phyloP scores from a whole-genome alignment of 306 rosid genomes.

The Luffa acutangula region DNA sequence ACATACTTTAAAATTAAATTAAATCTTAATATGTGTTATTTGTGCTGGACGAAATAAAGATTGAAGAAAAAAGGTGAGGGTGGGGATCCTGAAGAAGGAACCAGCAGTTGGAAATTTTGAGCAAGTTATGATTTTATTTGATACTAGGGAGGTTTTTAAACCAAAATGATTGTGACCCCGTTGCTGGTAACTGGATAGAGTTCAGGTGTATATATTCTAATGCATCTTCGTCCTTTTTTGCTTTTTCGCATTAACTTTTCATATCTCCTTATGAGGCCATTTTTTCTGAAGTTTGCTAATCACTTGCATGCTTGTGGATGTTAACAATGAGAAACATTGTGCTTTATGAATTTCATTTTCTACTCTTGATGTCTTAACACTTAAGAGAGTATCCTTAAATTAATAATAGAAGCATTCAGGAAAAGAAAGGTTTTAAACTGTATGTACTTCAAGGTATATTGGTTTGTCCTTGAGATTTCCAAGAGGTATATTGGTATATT shows the following conservation, averaged over 20 bases:
- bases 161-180: neutral
- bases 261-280: neutral
- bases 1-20: neutral
- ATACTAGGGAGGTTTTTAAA: neutral
- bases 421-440: neutral
- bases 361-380: neutral
- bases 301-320: neutral
- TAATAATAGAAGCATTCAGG: neutral
- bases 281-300: neutral
- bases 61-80: conserved; percentile 14
- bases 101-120: conserved; percentile 84
- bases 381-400: neutral
- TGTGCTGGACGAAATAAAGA: conserved; percentile 35
- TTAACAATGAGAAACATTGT: neutral
- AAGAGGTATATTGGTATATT: neutral
- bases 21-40: no score
- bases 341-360: neutral
- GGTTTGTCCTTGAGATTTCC: neutral
- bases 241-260: neutral
- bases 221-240: neutral
- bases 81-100: conserved; percentile 91
- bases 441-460: neutral
- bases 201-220: neutral
- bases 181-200: neutral
- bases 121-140: conserved; percentile 25